Percentiles rank a stretch among this genome's conserved stretches.
Conservation (phyloP, 2,329 filamentous ascomycete genomes). For the Penicillium sp. region DNA sequence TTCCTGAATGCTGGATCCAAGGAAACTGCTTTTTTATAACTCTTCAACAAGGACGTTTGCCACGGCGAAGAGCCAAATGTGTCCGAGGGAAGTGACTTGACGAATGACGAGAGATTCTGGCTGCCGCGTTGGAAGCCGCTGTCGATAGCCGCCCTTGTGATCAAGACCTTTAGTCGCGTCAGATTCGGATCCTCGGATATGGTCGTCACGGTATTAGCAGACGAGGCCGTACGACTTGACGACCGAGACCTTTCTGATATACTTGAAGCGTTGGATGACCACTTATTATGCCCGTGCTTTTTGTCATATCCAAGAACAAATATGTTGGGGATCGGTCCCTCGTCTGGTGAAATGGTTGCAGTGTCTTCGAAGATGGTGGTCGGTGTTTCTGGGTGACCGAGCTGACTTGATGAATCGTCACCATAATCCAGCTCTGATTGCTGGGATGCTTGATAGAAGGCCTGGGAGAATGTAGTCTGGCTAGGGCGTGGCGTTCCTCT, state of each 20-base stretch:
- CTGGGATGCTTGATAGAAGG: slow-evolving; percentile 52
- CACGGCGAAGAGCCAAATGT: slow-evolving; percentile 74
- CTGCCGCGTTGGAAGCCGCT: slow-evolving; percentile 71
- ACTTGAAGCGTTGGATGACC: slow-evolving; percentile 80
- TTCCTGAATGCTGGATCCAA: slow-evolving; percentile 68
- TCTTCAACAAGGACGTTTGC: slow-evolving; percentile 71
- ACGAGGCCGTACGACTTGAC: slow-evolving; percentile 51
- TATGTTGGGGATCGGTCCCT: slow-evolving; percentile 80
- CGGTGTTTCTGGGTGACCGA: slow-evolving; percentile 73
- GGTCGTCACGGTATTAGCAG: slow-evolving; percentile 47
- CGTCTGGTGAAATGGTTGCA: slow-evolving; percentile 79
- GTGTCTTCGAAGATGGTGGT: slow-evolving; percentile 95
- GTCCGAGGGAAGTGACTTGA: slow-evolving; percentile 72
- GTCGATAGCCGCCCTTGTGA: slow-evolving; percentile 84
- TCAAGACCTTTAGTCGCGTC: slow-evolving; percentile 73
- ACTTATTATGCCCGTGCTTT: slow-evolving; percentile 57
- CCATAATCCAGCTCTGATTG: slow-evolving; percentile 39
- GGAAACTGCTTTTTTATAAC: slow-evolving; percentile 78
- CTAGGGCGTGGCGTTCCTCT: slow-evolving; percentile 80
- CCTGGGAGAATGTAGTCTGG: slow-evolving; percentile 72
- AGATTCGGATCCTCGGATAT: slow-evolving; percentile 72
- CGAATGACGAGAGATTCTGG: slow-evolving; percentile 69
- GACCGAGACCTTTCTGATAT: slow-evolving; percentile 77
- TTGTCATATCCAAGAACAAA: slow-evolving; percentile 76
- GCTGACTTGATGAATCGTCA: slow-evolving; percentile 29